Evolutionary conservation across 1,139 yeast species (phyloP).

Genomic region (Pichiaceae sp.): DNA sequence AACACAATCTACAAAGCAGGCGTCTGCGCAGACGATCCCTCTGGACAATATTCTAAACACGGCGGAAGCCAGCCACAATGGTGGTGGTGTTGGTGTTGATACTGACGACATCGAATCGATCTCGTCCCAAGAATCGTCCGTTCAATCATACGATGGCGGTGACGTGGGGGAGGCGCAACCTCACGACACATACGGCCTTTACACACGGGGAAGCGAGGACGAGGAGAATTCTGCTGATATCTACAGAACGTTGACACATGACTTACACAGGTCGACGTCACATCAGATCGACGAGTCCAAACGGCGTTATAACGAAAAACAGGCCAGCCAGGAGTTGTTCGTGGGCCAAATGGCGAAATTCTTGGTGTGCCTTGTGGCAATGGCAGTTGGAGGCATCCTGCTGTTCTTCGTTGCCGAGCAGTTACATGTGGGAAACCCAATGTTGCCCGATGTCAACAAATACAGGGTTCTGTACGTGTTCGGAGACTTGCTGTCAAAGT

Average conservation of each 20-base stretch:
- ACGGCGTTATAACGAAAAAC: background rate
- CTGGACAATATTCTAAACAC: too few relatives aligned
- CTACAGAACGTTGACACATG: constrained; percentile 12
- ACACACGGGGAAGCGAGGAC: too few relatives aligned
- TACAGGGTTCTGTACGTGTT: constrained; percentile 1
- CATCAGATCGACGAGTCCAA: constrained; percentile 1
- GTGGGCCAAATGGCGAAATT: background rate
- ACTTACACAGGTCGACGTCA: constrained; percentile 9
- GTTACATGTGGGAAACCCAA: constrained; percentile 6
- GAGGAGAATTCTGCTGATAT: constrained; percentile 14
- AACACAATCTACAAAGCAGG: too few relatives aligned
- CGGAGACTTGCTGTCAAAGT: constrained; percentile 1
- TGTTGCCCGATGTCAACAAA: constrained; percentile 1
- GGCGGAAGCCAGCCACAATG: too few relatives aligned
- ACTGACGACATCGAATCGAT: too few relatives aligned
- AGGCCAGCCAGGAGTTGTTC: background rate
- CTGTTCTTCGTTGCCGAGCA: constrained; percentile 1
- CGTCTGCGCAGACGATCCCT: too few relatives aligned
- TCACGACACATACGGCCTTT: too few relatives aligned
- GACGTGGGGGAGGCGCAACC: too few relatives aligned
- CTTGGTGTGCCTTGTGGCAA: background rate
- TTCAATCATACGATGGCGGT: too few relatives aligned
- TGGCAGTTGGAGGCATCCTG: constrained; percentile 1
- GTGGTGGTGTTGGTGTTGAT: too few relatives aligned
- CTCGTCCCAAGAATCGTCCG: too few relatives aligned